Percentiles rank a stretch among this genome's conserved stretches.
phyloP scores from a whole-genome alignment of 2,329 filamentous ascomycete genomes.

The Pseudocercospora ulei region DNA sequence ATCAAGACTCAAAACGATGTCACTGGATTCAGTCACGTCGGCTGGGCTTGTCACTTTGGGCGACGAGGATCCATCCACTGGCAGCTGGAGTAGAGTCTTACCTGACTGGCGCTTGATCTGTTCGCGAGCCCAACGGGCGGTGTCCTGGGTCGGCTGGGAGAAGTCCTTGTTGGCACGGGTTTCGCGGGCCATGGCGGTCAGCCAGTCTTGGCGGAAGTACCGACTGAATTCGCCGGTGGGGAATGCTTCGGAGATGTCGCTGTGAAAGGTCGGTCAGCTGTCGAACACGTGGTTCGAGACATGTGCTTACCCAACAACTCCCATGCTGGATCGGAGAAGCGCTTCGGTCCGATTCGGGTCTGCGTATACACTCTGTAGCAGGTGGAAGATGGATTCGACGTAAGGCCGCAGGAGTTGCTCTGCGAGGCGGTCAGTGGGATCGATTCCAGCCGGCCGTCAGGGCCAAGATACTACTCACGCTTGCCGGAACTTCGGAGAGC shows the following conservation, averaged over 20 bases:
- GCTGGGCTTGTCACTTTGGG: background rate
- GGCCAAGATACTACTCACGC: conserved; percentile 45
- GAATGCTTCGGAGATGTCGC: conserved; percentile 89
- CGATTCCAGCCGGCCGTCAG: background rate
- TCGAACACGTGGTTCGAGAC: conserved; percentile 6
- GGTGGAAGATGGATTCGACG: conserved; percentile 74
- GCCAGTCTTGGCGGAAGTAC: conserved; percentile 83
- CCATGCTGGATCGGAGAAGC: conserved; percentile 88
- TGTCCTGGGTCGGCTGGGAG: conserved; percentile 74
- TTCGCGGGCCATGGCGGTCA: conserved; percentile 82
- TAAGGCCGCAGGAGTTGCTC: conserved; percentile 64
- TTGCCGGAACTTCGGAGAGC: conserved; percentile 79
- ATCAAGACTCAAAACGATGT: background rate
- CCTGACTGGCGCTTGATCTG: conserved; percentile 79
- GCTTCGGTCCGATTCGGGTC: conserved; percentile 86
- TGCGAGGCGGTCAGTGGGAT: conserved; percentile 36
- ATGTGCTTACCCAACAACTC: conserved; percentile 74
- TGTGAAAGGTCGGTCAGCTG: conserved; percentile 41
- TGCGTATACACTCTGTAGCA: conserved; percentile 68
- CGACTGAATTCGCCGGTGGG: conserved; percentile 76
- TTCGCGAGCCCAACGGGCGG: conserved; percentile 92
- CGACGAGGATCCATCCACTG: background rate
- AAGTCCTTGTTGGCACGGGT: conserved; percentile 84
- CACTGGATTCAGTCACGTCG: background rate
- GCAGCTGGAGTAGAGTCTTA: conserved; percentile 20